Percentiles rank a stretch among this genome's conserved stretches.
Evolutionary conservation across 805 yeast species (phyloP).

Genomic region (Metschnikowia rubicola): DNA sequence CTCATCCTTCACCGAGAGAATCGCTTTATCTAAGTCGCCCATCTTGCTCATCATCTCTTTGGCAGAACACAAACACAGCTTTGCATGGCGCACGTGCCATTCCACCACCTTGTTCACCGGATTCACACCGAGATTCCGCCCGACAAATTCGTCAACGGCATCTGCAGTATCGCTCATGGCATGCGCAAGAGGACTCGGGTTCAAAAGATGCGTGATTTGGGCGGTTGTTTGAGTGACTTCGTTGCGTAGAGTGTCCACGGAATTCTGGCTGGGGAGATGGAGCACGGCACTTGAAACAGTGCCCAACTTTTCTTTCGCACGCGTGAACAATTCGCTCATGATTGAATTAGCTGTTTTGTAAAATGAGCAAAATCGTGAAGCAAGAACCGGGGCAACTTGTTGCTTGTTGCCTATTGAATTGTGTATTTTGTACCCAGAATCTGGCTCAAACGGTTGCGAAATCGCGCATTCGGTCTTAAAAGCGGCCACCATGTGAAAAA

Average conservation of each 20-base stretch:
- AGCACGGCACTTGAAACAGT: background rate
- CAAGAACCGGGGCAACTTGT: no score
- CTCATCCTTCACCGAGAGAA: background rate
- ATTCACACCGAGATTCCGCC: background rate
- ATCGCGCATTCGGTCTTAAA: no score
- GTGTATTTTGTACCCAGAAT: no score
- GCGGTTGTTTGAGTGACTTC: background rate
- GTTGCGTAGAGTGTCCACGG: conserved; percentile 3
- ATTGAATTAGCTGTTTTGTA: no score
- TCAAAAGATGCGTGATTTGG: conserved; percentile 3
- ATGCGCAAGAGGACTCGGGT: conserved; percentile 6
- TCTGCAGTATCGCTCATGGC: conserved; percentile 1
- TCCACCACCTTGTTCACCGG: conserved; percentile 3
- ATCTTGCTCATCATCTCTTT: background rate
- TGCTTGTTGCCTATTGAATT: no score
- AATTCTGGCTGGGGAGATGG: background rate
- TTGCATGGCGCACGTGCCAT: conserved; percentile 3
- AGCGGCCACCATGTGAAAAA: no score
- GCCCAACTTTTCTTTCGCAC: conserved; percentile 1
- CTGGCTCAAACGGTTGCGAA: no score
- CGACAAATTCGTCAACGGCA: conserved; percentile 1
- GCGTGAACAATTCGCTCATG: conserved; percentile 1
- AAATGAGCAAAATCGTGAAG: no score
- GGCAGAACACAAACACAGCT: background rate
- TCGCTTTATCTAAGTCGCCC: background rate